Conservation (phyloP, 2,329 filamentous ascomycete species). For the Calonectria naviculata region DNA sequence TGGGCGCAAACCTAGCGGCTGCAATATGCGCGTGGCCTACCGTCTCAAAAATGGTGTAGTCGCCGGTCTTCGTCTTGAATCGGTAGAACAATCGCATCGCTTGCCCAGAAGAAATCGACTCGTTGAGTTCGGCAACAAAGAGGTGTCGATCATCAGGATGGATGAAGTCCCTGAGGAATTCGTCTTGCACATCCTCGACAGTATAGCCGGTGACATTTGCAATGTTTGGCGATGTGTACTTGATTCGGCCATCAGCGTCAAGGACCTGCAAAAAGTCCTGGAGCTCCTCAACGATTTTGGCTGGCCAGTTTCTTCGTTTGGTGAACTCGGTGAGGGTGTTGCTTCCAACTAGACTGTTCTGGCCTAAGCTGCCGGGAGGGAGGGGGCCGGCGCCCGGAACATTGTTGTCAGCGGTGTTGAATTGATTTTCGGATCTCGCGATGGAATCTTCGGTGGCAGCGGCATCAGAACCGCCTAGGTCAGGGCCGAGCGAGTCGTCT, state of each 20-base stretch:
- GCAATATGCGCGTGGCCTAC: conserved; percentile 92
- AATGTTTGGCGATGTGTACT: conserved; percentile 87
- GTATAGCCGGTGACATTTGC: conserved; percentile 81
- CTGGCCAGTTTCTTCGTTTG: conserved; percentile 81
- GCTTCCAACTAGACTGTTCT: conserved; percentile 46
- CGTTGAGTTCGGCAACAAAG: conserved; percentile 89
- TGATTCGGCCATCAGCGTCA: conserved; percentile 83
- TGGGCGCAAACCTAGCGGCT: conserved; percentile 71
- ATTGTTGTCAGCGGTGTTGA: conserved; percentile 48
- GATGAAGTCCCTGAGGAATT: conserved; percentile 83
- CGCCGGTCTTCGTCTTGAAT: conserved; percentile 78
- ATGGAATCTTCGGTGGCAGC: conserved; percentile 43
- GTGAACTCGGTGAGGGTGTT: conserved; percentile 68
- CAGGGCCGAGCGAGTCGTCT: conserved; percentile 41
- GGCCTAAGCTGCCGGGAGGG: conserved; percentile 51
- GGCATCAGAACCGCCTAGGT: conserved; percentile 33
- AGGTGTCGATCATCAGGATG: conserved; percentile 87
- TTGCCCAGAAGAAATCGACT: conserved; percentile 85
- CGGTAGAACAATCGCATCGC: conserved; percentile 88
- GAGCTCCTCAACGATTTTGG: conserved; percentile 89
- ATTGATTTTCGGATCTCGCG: conserved; percentile 46
- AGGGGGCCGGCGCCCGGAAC: conserved; percentile 55
- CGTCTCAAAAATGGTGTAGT: conserved; percentile 87
- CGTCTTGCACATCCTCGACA: conserved; percentile 76
- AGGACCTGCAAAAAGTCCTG: conserved; percentile 91